Conservation (phyloP, 1,284 basidiomycete genomes). For the Cutaneotrichosporon cutaneum region DNA sequence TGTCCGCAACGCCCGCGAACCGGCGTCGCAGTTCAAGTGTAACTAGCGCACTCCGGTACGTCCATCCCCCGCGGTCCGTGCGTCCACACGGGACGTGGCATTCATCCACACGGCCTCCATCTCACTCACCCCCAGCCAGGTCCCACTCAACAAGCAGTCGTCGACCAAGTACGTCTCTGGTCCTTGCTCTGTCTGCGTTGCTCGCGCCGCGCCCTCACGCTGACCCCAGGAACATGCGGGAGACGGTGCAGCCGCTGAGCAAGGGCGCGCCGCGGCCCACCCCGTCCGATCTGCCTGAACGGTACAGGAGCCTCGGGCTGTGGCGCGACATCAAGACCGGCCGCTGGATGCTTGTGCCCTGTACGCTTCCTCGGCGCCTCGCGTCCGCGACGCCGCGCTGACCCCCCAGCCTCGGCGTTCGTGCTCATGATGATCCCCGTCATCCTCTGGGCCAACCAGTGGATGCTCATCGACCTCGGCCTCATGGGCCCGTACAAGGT, state of each 20-base stretch:
- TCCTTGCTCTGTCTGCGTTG: too few species aligned
- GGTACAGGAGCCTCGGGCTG: slow-evolving; percentile 52
- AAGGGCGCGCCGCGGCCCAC: slow-evolving; percentile 26
- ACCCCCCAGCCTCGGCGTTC: slow-evolving; percentile 62
- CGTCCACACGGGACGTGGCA: too few species aligned
- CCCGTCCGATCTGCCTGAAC: slow-evolving; percentile 30
- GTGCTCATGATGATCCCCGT: slow-evolving; percentile 71
- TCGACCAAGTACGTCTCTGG: slow-evolving; percentile 22
- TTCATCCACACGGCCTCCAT: background rate
- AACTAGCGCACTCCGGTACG: slow-evolving; percentile 42
- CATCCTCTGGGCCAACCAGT: slow-evolving; percentile 72
- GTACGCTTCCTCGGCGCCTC: slow-evolving; percentile 56
- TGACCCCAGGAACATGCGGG: slow-evolving; percentile 1
- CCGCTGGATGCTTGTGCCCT: slow-evolving; percentile 72
- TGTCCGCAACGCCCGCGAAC: slow-evolving; percentile 14
- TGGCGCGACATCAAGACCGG: slow-evolving; percentile 58
- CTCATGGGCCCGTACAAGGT: slow-evolving; percentile 53
- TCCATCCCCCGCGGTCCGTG: slow-evolving; percentile 2
- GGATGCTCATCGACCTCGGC: slow-evolving; percentile 52
- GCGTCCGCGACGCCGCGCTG: background rate
- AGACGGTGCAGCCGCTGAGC: slow-evolving; percentile 38
- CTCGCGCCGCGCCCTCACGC: too few species aligned
- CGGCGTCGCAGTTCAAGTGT: slow-evolving; percentile 42
- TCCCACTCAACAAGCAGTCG: slow-evolving; percentile 41
- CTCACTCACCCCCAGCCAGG: slow-evolving; percentile 30